These are phyloP conservation scores for Eimeria acervulina DNA, from an alignment of 169 alveolate species.

Conservation along the genomic window DNA sequence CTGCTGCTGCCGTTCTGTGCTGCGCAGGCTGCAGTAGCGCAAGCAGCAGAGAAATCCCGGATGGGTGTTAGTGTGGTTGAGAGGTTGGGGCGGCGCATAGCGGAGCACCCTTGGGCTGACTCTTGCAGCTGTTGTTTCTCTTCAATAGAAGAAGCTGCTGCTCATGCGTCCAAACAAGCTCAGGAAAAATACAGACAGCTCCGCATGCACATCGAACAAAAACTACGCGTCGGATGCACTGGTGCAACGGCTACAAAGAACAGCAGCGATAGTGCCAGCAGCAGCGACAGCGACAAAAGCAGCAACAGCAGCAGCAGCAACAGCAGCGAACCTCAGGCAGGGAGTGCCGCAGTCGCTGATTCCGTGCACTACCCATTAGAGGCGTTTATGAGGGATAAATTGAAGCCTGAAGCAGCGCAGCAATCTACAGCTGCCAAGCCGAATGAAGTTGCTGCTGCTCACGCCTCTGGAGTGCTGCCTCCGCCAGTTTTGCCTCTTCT, in stretches of 20 bases:
- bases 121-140: conserved; percentile 37
- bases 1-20: conserved; percentile 1
- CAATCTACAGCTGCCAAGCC: too few species aligned
- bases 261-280: not conserved
- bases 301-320: not conserved
- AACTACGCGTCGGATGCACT: not conserved
- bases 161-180: not conserved
- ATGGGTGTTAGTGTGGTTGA: conserved; percentile 57
- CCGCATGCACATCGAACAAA: not conserved
- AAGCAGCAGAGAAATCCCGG: conserved; percentile 73
- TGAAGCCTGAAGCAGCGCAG: not conserved
- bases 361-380: too few species aligned
- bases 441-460: too few species aligned
- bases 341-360: too few species aligned
- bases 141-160: not conserved
- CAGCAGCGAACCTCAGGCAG: too few species aligned
- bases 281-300: not conserved
- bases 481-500: not conserved
- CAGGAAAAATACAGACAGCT: conserved; percentile 11
- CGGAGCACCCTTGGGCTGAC: conserved; percentile 5
- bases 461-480: too few species aligned
- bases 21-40: conserved; percentile 78
- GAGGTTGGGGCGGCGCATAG: conserved; percentile 11
- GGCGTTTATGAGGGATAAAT: too few species aligned
- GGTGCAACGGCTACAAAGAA: not conserved